Conservation (phyloP, 2,329 filamentous ascomycete genomes). For the Cryphonectria nitschkei region DNA sequence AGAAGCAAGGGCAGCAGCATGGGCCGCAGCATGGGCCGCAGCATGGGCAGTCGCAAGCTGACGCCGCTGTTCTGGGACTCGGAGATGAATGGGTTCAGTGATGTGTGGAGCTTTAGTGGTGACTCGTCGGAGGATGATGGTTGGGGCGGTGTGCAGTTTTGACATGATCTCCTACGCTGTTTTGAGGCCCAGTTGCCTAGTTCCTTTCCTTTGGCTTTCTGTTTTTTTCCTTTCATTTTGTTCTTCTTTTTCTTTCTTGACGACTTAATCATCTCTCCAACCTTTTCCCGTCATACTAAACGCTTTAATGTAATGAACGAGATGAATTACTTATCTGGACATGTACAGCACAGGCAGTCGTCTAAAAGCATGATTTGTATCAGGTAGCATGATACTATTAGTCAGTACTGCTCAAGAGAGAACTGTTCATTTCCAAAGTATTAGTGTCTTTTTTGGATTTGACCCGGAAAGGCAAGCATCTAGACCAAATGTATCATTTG, state of each 20-base stretch:
- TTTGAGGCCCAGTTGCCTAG: neutral
- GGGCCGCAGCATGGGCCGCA: too few species aligned
- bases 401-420: neutral
- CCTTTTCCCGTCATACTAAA: neutral
- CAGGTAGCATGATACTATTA: neutral
- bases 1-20: too few species aligned
- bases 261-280: neutral
- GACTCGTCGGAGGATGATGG: neutral
- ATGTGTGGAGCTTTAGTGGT: neutral
- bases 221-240: too few species aligned
- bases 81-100: neutral
- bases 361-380: neutral
- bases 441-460: neutral
- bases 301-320: neutral
- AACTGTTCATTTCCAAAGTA: neutral
- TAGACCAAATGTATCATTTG: neutral
- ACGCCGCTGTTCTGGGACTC: constrained; percentile 10
- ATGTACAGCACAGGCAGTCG: neutral
- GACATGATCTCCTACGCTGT: neutral
- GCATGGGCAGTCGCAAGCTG: neutral
- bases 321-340: neutral
- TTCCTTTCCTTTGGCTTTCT: neutral
- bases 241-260: neutral
- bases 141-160: neutral
- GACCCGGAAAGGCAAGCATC: neutral